Conservation (phyloP, 306 rosid species). For the Sindora glabra region DNA sequence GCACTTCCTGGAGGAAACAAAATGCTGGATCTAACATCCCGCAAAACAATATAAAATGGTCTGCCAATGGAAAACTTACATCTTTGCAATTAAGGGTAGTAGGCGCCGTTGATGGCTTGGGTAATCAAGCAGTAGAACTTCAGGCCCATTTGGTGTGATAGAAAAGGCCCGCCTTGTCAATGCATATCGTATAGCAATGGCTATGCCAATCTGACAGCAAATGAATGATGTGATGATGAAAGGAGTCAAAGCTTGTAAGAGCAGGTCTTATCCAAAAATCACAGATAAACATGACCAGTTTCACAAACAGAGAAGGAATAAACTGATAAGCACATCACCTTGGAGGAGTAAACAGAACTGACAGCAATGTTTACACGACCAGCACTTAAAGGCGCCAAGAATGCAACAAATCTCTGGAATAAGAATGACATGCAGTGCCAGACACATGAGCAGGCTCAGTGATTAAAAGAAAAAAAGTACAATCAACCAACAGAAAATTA, state of each 20-base stretch:
- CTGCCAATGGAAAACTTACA: constrained; percentile 38
- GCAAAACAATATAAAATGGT: too few relatives aligned
- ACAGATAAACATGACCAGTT: too few relatives aligned
- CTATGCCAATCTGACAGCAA: constrained; percentile 53
- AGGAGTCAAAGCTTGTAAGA: background rate
- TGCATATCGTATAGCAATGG: constrained; percentile 82
- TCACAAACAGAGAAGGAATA: too few relatives aligned
- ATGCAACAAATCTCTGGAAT: constrained; percentile 85
- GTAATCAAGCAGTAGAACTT: constrained; percentile 83
- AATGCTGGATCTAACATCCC: too few relatives aligned
- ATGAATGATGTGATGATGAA: constrained; percentile 9
- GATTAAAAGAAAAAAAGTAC: background rate
- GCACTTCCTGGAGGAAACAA: too few relatives aligned
- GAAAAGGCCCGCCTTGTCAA: constrained; percentile 88
- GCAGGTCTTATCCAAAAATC: background rate
- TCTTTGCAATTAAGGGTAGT: constrained; percentile 83
- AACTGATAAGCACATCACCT: constrained; percentile 39
- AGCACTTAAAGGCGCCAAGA: constrained; percentile 76
- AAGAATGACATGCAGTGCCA: constrained; percentile 9
- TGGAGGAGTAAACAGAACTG: constrained; percentile 56
- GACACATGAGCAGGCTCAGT: background rate
- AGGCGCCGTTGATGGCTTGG: constrained; percentile 81
- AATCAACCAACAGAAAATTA: background rate
- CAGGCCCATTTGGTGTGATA: constrained; percentile 62
- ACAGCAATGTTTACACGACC: constrained; percentile 76